These are phyloP conservation scores for Zygoascus bituminiphila DNA, from an alignment of 805 yeast species.

Conservation along the genomic window DNA sequence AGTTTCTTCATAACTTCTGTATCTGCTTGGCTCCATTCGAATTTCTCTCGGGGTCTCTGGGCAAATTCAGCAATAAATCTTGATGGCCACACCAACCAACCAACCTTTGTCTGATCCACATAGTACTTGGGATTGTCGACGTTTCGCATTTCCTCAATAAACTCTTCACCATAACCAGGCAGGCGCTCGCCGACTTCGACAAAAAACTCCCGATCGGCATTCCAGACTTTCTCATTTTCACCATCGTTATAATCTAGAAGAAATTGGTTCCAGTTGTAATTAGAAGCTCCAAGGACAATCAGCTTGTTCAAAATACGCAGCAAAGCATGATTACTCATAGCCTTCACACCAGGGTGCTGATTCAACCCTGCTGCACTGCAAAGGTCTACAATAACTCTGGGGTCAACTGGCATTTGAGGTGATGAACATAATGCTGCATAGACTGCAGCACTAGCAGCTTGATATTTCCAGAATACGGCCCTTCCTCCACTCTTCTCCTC, in stretches of 20 bases:
- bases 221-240: neutral
- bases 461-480: constrained; percentile 20
- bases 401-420: constrained; percentile 18
- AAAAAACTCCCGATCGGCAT: neutral
- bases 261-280: constrained; percentile 37
- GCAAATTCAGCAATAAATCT: constrained; percentile 29
- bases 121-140: constrained; percentile 51
- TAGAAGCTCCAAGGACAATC: constrained; percentile 37
- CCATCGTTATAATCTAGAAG: constrained; percentile 30
- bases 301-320: constrained; percentile 44
- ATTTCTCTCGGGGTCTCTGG: neutral
- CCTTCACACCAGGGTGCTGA: constrained; percentile 58
- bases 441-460: constrained; percentile 13
- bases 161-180: constrained; percentile 33
- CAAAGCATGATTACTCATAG: constrained; percentile 52
- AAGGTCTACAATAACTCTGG: constrained; percentile 11
- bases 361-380: constrained; percentile 19
- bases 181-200: constrained; percentile 19
- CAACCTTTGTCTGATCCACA: constrained; percentile 48
- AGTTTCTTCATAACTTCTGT: constrained; percentile 33
- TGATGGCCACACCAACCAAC: constrained; percentile 74
- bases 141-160: constrained; percentile 46
- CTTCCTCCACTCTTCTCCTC: constrained; percentile 3
- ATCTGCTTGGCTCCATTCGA: constrained; percentile 38
- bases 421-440: constrained; percentile 18